Evolutionary conservation across 2,329 filamentous ascomycete genomes (phyloP).

Genomic region (Orbilia ellipsospora): DNA sequence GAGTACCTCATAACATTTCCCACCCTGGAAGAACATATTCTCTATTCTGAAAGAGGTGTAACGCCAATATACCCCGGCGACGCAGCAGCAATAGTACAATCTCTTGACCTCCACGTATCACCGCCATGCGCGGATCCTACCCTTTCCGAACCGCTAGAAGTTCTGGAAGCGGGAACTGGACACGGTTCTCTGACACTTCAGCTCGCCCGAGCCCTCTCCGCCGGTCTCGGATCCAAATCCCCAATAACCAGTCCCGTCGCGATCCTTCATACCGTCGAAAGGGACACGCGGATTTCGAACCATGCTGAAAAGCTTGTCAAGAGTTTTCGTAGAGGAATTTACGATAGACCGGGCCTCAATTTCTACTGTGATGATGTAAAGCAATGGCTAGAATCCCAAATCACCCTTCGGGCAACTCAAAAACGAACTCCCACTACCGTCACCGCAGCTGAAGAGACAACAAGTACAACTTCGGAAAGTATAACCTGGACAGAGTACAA

Average conservation of each 20-base stretch:
- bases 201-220: conserved; percentile 79
- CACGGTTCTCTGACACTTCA: conserved; percentile 82
- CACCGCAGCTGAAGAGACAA: not conserved
- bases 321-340: conserved; percentile 36
- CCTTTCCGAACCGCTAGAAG: conserved; percentile 70
- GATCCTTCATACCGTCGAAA: conserved; percentile 43
- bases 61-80: conserved; percentile 84
- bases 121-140: not conserved
- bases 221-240: conserved; percentile 69
- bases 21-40: conserved; percentile 78
- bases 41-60: conserved; percentile 74
- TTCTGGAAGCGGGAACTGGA: conserved; percentile 87
- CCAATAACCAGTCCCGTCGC: conserved; percentile 3
- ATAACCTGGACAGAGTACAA: not conserved
- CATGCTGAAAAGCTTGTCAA: conserved; percentile 26
- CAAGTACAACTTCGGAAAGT: not conserved
- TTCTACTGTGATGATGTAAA: conserved; percentile 37
- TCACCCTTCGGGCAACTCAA: not conserved
- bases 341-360: conserved; percentile 23
- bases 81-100: conserved; percentile 77
- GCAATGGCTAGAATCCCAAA: conserved; percentile 20
- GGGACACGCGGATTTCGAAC: not conserved
- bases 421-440: not conserved
- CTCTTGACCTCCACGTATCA: conserved; percentile 77
- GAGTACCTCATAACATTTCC: conserved; percentile 72